Percentiles rank a stretch among this genome's conserved stretches.
These are phyloP conservation scores for Xylaria nigripes DNA, from an alignment of 495 filamentous ascomycete genomes.

Conservation along the genomic window DNA sequence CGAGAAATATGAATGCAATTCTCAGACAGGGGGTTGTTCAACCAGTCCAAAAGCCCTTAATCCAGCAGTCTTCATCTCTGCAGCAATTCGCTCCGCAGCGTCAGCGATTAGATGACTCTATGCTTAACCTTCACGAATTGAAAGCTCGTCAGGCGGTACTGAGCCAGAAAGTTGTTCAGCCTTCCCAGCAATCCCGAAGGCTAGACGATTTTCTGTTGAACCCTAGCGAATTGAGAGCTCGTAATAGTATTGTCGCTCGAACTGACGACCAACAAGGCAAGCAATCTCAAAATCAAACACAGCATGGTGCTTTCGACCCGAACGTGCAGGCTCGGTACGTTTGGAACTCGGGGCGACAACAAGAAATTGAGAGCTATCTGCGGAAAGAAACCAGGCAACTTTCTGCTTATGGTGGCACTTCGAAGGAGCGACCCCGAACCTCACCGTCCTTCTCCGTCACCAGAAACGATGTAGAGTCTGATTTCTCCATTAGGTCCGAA, in stretches of 20 bases:
- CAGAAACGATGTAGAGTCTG: neutral
- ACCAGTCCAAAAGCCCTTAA: neutral
- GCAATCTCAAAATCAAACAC: neutral
- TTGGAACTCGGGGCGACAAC: slow-evolving; percentile 16
- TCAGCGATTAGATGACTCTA: neutral
- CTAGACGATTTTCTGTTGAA: neutral
- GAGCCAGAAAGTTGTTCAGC: slow-evolving; percentile 7
- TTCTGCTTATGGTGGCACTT: neutral
- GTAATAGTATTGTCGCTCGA: neutral
- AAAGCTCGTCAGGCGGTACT: neutral
- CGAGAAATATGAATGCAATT: too few species aligned
- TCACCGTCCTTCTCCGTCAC: neutral
- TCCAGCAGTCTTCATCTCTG: neutral
- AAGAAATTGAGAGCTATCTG: slow-evolving; percentile 10
- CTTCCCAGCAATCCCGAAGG: too few species aligned
- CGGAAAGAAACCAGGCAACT: slow-evolving; percentile 1
- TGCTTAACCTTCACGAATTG: neutral
- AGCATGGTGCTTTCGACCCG: neutral
- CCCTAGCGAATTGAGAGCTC: neutral
- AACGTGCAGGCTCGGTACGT: slow-evolving; percentile 5
- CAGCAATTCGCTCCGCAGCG: neutral
- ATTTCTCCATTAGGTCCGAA: neutral
- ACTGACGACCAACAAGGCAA: neutral
- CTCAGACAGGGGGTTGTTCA: too few species aligned
- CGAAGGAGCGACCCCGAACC: neutral